Percentiles rank a stretch among this genome's conserved stretches.
Evolutionary conservation across 1,139 yeast species (phyloP).

Genomic region (Pichia sp.): DNA sequence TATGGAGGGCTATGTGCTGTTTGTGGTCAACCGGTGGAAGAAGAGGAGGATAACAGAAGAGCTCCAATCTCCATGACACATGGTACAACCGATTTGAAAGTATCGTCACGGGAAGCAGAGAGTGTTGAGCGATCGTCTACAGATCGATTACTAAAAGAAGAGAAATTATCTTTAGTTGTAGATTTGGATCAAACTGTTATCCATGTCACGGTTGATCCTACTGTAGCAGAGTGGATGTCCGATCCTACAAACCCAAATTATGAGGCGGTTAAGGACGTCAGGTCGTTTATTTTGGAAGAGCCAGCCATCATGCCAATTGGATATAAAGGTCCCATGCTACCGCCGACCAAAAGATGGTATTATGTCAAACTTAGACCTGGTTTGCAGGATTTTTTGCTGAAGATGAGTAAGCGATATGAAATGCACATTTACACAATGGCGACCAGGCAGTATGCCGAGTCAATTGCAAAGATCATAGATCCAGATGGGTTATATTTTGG

Average conservation of each 20-base stretch:
- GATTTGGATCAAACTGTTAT: slow-evolving; percentile 97
- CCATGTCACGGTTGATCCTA: slow-evolving; percentile 97
- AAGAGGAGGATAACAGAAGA: slow-evolving; percentile 72
- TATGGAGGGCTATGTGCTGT: slow-evolving; percentile 94
- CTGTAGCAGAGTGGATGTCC: slow-evolving; percentile 93
- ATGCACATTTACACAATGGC: slow-evolving; percentile 98
- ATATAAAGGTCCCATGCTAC: slow-evolving; percentile 54
- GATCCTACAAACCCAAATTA: slow-evolving; percentile 84
- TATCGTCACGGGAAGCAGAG: slow-evolving; percentile 81
- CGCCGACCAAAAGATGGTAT: slow-evolving; percentile 70
- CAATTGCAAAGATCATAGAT: slow-evolving; percentile 86
- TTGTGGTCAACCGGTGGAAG: slow-evolving; percentile 85
- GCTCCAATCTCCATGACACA: slow-evolving; percentile 90
- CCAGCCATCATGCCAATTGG: slow-evolving; percentile 56
- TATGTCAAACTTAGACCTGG: slow-evolving; percentile 94
- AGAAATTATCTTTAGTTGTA: slow-evolving; percentile 82
- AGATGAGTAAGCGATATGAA: slow-evolving; percentile 66
- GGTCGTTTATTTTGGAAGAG: slow-evolving; percentile 72
- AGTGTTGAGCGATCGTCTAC: slow-evolving; percentile 71
- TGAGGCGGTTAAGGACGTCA: slow-evolving; percentile 77
- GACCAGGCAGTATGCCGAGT: slow-evolving; percentile 88
- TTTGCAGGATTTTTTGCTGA: slow-evolving; percentile 61
- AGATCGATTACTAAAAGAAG: slow-evolving; percentile 53
- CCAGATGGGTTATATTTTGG: slow-evolving; percentile 86
- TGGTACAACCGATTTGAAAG: slow-evolving; percentile 80